These are phyloP conservation scores for Fusarium musae DNA, from an alignment of 2,329 filamentous ascomycete genomes.

Conservation along the genomic window DNA sequence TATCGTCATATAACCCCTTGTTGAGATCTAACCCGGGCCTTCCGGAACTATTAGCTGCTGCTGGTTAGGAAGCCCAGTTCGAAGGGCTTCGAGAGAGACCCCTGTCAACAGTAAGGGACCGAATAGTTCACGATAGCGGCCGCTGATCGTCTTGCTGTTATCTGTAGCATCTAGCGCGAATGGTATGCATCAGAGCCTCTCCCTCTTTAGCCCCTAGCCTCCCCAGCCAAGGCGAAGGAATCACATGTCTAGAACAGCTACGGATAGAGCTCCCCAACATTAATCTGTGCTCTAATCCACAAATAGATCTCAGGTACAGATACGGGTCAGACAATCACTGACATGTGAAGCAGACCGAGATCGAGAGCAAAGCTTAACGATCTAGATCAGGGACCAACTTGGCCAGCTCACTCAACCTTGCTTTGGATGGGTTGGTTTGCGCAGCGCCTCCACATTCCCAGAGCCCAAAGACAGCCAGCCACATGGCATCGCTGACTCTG, in stretches of 20 bases:
- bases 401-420: slow-evolving; percentile 1
- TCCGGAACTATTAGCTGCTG: not conserved
- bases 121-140: slow-evolving; percentile 5
- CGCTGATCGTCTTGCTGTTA: slow-evolving; percentile 1
- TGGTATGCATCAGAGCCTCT: slow-evolving; percentile 21
- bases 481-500: slow-evolving; percentile 27
- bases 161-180: slow-evolving; percentile 3
- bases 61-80: not conserved
- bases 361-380: slow-evolving; percentile 24
- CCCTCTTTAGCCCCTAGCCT: not conserved
- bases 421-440: slow-evolving; percentile 9
- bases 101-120: not conserved
- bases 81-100: not conserved
- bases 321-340: slow-evolving; percentile 20
- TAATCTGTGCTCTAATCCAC: slow-evolving; percentile 7
- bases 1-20: not conserved
- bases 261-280: slow-evolving; percentile 7
- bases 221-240: slow-evolving; percentile 1
- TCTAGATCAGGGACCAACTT: slow-evolving; percentile 31
- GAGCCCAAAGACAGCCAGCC: slow-evolving; percentile 31
- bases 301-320: slow-evolving; percentile 31
- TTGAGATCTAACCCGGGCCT: not conserved
- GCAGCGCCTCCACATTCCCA: slow-evolving; percentile 31
- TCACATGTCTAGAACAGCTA: slow-evolving; percentile 20
- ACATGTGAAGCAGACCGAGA: slow-evolving; percentile 36